Evolutionary conservation across 2,329 filamentous ascomycete species (phyloP), one percentile per base, ranked within the genome.

Genomic region (Pseudopyrenochaeta lycopersici): DNA sequence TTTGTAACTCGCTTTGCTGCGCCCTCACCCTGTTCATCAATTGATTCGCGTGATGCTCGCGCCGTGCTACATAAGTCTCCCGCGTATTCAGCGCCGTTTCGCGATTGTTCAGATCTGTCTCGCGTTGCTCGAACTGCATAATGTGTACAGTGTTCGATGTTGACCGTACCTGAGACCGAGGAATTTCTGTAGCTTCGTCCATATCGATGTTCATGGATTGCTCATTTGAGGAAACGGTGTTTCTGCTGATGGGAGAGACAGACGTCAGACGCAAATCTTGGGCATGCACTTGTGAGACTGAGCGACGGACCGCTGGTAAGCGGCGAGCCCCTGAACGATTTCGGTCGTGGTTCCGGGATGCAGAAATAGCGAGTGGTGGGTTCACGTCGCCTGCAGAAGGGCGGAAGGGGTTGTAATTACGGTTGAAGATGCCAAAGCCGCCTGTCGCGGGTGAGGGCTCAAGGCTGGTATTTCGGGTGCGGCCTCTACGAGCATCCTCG

Each of bases 1-100:
- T 35, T n/a, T 52, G 38, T 20, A 56, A 1, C 49, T 58, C 54
- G 2, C 33, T n/a, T 27, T 46, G 15, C 4, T 62, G 58, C 29
- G 36, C 39, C 46, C 1, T 42, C 33, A 49, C 12, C 7, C 4
- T 5, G 2, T 11, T n/a, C 33, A 54, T 38, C 11, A 27, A 21
- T 14, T 44, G 35, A 5, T 31, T 15, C 14, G 12, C 14, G 5
- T 14, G 41, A 11, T 20, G 27, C 49, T 46, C 40, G 11, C 40
- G n/a, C 20, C 31, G n/a, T 12, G 4, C 1, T 18, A 43, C 2
- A 18, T 14, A 23, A n/a, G 9, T 23, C 14, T 56, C 45, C 3
- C 29, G 42, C 36, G 23, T 4, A 7, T n/a, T 10, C 21, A 52
- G 3, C 12, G 17, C 20, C 11, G 14, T 32, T 0, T 52, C 32